Conservation (phyloP, 2,329 filamentous ascomycete species). For the Ophiostoma angusticollis region DNA sequence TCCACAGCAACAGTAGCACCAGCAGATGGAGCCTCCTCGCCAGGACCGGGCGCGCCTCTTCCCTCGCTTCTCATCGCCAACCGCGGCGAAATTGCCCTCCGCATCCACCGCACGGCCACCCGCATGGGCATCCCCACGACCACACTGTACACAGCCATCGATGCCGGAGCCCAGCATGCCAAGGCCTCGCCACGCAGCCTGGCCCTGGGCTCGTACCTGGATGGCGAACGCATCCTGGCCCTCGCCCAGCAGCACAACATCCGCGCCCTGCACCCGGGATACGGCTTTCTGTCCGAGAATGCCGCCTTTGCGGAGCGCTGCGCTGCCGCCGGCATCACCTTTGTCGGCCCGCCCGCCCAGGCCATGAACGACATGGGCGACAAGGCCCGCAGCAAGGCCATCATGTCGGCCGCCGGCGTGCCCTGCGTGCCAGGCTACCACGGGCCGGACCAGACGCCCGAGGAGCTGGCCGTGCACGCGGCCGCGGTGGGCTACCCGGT, state of each 20-base stretch:
- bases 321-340: constrained; percentile 78
- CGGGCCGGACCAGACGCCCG: constrained; percentile 63
- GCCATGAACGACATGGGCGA: constrained; percentile 87
- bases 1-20: constrained; percentile 1
- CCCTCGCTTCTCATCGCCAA: constrained; percentile 88
- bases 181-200: constrained; percentile 71
- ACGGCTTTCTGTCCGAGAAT: constrained; percentile 93
- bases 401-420: constrained; percentile 91
- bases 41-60: constrained; percentile 10
- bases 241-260: constrained; percentile 79
- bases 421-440: constrained; percentile 96
- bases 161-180: constrained; percentile 78
- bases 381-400: constrained; percentile 86
- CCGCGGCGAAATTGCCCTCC: constrained; percentile 88
- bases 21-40: constrained; percentile 23
- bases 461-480: constrained; percentile 49
- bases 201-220: constrained; percentile 79
- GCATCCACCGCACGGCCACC: constrained; percentile 78
- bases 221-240: constrained; percentile 82
- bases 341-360: constrained; percentile 77
- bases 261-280: constrained; percentile 86
- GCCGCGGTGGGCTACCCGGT: constrained; percentile 57
- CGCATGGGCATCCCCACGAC: constrained; percentile 85
- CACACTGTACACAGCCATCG: constrained; percentile 88
- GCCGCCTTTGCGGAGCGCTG: constrained; percentile 79